Percentiles rank a stretch among this genome's conserved stretches.
phyloP scores from a whole-genome alignment of 1,284 basidiomycete genomes.

The Anthracocystis setariae region DNA sequence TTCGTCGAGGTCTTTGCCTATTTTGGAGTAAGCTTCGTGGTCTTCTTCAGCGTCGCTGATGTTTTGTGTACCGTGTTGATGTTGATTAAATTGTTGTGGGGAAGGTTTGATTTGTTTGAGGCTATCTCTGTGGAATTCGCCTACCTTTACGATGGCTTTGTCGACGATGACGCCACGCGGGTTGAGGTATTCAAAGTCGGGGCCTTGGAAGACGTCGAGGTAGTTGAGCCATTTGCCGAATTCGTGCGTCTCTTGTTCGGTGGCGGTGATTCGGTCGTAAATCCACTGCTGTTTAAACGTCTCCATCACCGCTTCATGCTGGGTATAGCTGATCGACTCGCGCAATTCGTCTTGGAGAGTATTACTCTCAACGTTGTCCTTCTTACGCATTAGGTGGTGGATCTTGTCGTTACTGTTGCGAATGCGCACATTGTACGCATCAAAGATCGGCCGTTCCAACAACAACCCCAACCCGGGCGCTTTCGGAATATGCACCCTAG shows the following conservation, averaged over 20 bases:
- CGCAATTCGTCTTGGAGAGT: constrained; percentile 40
- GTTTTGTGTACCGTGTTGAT: constrained; percentile 58
- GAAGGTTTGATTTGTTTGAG: constrained; percentile 73
- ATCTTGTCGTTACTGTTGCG: constrained; percentile 57
- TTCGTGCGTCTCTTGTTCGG: constrained; percentile 81
- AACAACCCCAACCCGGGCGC: constrained; percentile 94
- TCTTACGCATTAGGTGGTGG: constrained; percentile 68
- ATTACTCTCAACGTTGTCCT: constrained; percentile 5
- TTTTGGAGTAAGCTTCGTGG: constrained; percentile 71
- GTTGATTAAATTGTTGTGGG: constrained; percentile 48
- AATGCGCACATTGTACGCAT: constrained; percentile 78
- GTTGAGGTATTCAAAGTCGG: constrained; percentile 68
- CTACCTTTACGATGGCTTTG: constrained; percentile 69
- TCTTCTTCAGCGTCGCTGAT: constrained; percentile 54
- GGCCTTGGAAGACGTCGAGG: constrained; percentile 56
- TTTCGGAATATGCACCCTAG: constrained; percentile 88
- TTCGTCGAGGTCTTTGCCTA: constrained; percentile 74
- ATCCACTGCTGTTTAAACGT: constrained; percentile 63
- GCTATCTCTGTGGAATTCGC: constrained; percentile 75
- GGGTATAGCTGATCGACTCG: constrained; percentile 43
- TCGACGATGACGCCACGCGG: constrained; percentile 68
- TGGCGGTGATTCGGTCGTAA: constrained; percentile 69
- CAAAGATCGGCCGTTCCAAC: constrained; percentile 90
- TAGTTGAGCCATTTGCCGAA: constrained; percentile 69
- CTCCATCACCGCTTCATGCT: constrained; percentile 46